phyloP scores from a whole-genome alignment of 2,329 filamentous ascomycete species.

The Hymenoscyphus albidus region DNA sequence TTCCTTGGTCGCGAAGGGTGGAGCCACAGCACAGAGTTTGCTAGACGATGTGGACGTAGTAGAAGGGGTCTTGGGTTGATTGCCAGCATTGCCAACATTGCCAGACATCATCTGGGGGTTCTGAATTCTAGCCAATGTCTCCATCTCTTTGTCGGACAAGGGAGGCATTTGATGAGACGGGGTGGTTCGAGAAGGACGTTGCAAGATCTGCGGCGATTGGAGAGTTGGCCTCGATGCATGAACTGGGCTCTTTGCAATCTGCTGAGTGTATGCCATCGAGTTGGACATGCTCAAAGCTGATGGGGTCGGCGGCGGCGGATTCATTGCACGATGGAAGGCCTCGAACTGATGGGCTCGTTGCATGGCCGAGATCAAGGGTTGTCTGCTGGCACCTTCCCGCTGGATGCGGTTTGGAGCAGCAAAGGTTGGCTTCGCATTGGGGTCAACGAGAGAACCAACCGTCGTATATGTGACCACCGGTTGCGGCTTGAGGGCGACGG shows the following conservation, averaged over 20 bases:
- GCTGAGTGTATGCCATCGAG: conserved; percentile 34
- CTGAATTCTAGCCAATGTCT: conserved; percentile 7
- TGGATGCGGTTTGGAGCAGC: conserved; percentile 35
- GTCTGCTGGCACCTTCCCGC: conserved; percentile 33
- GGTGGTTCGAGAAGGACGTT: conserved; percentile 9
- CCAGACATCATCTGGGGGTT: conserved; percentile 6
- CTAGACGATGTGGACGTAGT: conserved; percentile 1
- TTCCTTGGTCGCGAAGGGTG: conserved; percentile 10
- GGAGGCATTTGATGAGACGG: conserved; percentile 7
- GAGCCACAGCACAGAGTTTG: conserved; percentile 9
- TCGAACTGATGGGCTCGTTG: conserved; percentile 22
- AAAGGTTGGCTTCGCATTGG: conserved; percentile 30
- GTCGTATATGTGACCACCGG: conserved; percentile 34
- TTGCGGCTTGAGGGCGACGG: conserved; percentile 28
- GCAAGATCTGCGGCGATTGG: not conserved
- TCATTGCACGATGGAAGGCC: conserved; percentile 19
- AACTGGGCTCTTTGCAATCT: conserved; percentile 23
- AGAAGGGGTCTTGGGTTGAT: not conserved
- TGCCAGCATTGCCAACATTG: not conserved
- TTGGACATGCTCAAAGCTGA: conserved; percentile 29
- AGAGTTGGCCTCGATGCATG: conserved; percentile 1
- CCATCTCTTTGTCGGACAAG: conserved; percentile 15
- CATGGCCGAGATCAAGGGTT: conserved; percentile 27
- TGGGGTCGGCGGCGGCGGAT: conserved; percentile 22
- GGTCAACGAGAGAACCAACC: conserved; percentile 35